Evolutionary conservation across 768 basidiomycete genomes (phyloP).

Genomic region (Tricholoma matsutake): DNA sequence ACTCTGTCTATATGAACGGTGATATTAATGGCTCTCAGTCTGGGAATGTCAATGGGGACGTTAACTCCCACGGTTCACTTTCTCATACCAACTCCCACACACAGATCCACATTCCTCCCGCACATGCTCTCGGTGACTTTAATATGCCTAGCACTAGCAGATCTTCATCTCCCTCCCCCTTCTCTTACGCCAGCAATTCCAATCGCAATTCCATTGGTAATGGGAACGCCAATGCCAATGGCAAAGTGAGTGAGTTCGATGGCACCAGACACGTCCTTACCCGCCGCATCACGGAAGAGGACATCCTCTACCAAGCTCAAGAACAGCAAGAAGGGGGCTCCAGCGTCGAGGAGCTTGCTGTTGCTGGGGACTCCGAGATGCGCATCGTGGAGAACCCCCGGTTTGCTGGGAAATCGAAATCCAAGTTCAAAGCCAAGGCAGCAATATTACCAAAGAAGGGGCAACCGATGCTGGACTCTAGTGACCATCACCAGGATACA

Average conservation of each 20-base stretch:
- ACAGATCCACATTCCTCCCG: slow-evolving; percentile 43
- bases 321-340: slow-evolving; percentile 27
- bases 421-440: neutral
- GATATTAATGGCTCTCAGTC: neutral
- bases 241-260: neutral
- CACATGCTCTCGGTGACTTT: slow-evolving; percentile 42
- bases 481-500: neutral
- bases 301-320: slow-evolving; percentile 17
- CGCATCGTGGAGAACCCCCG: slow-evolving; percentile 56
- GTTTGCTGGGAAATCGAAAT: slow-evolving; percentile 22
- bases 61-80: too few species aligned
- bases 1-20: neutral
- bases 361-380: slow-evolving; percentile 28
- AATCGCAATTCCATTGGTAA: neutral
- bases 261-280: slow-evolving; percentile 23
- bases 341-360: slow-evolving; percentile 28
- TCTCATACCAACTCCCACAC: slow-evolving; percentile 5
- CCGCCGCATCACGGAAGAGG: slow-evolving; percentile 33
- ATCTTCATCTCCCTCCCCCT: neutral
- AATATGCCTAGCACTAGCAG: neutral
- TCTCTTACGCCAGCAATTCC: neutral
- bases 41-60: neutral
- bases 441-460: neutral
- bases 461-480: neutral
- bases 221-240: slow-evolving; percentile 6